Conservation (phyloP, 192 early-diverging fungal genomes). For the Coemansia sp. region DNA sequence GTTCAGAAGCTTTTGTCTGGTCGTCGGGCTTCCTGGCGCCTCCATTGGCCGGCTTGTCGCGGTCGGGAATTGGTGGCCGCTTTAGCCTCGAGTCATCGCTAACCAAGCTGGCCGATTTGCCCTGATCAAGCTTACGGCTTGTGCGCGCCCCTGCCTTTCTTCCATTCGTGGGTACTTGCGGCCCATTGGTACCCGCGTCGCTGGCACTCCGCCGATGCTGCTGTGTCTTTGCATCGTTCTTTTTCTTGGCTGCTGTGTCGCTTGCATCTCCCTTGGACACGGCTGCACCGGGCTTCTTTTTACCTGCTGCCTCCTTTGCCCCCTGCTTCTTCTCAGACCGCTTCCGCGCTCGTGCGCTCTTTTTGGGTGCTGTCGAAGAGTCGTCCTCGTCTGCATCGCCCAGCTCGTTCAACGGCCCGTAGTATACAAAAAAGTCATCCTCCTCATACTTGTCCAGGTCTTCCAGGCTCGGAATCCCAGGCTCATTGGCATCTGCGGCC, state of each 20-base stretch:
- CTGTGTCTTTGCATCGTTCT: constrained; percentile 19
- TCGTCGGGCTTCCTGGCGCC: neutral
- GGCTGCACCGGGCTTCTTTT: constrained; percentile 20
- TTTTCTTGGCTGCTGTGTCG: constrained; percentile 24
- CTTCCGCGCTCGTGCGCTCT: constrained; percentile 28
- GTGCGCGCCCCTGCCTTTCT: constrained; percentile 47
- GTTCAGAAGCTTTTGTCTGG: neutral
- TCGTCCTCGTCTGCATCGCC: constrained; percentile 14
- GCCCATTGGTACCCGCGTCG: constrained; percentile 8
- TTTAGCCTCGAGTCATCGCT: constrained; percentile 9
- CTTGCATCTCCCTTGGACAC: constrained; percentile 17
- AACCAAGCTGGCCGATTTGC: constrained; percentile 8
- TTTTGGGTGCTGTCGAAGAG: constrained; percentile 23
- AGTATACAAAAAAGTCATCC: constrained; percentile 54
- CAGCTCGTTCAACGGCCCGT: constrained; percentile 49
- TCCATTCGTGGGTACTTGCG: constrained; percentile 45
- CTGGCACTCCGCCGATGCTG: constrained; percentile 28
- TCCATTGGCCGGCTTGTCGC: constrained; percentile 19
- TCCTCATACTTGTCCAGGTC: constrained; percentile 42
- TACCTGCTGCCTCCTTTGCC: constrained; percentile 11
- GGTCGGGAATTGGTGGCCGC: constrained; percentile 41
- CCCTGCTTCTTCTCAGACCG: constrained; percentile 33
- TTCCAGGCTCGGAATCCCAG: constrained; percentile 12
- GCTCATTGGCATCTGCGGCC: neutral
- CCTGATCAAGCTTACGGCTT: constrained; percentile 46